Conservation (phyloP, 768 basidiomycete species). For the Tephrocybe rancida region DNA sequence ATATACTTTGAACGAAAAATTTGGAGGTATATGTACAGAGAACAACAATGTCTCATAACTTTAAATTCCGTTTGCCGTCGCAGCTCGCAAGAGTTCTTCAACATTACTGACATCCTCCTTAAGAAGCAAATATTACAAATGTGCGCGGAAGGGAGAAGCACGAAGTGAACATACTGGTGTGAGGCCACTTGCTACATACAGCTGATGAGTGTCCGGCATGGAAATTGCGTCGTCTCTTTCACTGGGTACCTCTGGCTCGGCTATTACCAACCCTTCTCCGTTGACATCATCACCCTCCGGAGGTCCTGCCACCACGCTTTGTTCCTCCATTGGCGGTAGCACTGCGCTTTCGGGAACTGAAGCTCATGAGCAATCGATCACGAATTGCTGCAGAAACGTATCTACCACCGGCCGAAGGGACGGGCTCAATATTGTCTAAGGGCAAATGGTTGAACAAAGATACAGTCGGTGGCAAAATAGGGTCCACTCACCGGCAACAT, state of each 20-base stretch:
- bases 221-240: too few relatives aligned
- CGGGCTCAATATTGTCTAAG: conserved; percentile 2
- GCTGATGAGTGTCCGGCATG: too few relatives aligned
- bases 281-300: conserved; percentile 11
- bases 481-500: background rate
- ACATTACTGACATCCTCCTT: conserved; percentile 16
- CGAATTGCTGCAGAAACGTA: conserved; percentile 17
- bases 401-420: conserved; percentile 13
- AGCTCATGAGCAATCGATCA: conserved; percentile 23
- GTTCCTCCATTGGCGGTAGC: background rate
- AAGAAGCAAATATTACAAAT: background rate
- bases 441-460: background rate
- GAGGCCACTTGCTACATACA: background rate
- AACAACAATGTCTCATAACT: background rate
- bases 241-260: background rate
- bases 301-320: background rate
- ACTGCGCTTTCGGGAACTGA: conserved; percentile 18
- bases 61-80: conserved; percentile 3
- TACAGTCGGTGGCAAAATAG: background rate
- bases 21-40: background rate
- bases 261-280: background rate
- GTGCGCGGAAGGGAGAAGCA: background rate
- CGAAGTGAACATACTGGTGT: conserved; percentile 4
- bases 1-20: background rate
- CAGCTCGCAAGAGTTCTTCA: conserved; percentile 9